These are phyloP conservation scores for Xylariaceae sp. DNA, from an alignment of 2,329 filamentous ascomycete genomes.

Conservation along the genomic window DNA sequence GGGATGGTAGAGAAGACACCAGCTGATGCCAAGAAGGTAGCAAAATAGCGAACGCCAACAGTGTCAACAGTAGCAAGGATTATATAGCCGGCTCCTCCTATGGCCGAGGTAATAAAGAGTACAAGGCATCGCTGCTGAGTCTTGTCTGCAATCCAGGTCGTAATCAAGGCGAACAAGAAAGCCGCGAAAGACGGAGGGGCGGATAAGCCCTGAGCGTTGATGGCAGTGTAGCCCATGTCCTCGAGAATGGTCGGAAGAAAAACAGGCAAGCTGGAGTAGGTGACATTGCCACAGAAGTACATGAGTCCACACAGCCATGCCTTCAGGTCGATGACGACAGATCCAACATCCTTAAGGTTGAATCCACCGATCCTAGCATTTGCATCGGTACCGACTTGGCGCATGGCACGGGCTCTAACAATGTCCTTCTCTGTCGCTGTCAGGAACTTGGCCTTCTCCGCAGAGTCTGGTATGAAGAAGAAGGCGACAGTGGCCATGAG, in stretches of 20 bases:
- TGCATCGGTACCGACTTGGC: conserved; percentile 46
- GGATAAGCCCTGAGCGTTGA: conserved; percentile 32
- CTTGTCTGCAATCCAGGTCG: conserved; percentile 33
- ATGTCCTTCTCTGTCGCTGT: conserved; percentile 67
- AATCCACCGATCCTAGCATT: conserved; percentile 46
- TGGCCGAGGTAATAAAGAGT: conserved; percentile 20
- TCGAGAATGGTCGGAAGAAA: conserved; percentile 82
- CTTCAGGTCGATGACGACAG: conserved; percentile 65
- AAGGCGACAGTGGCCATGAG: conserved; percentile 73
- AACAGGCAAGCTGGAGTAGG: conserved; percentile 83
- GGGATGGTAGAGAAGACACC: conserved; percentile 41
- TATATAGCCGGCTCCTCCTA: conserved; percentile 33
- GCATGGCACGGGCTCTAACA: conserved; percentile 66
- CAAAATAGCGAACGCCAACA: conserved; percentile 48
- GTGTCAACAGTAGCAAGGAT: conserved; percentile 35
- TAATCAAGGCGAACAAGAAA: conserved; percentile 30
- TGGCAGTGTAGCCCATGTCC: conserved; percentile 67
- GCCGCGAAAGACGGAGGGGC: conserved; percentile 33
- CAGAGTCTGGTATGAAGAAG: conserved; percentile 75
- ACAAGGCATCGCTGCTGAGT: conserved; percentile 33
- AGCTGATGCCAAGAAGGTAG: conserved; percentile 49
- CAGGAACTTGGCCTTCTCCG: conserved; percentile 65
- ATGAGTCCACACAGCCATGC: conserved; percentile 77
- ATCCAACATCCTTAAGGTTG: conserved; percentile 57
- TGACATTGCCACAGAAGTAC: conserved; percentile 86